Evolutionary conservation across 1,284 basidiomycete genomes (phyloP).

Genomic region (Volvariella surrecta): DNA sequence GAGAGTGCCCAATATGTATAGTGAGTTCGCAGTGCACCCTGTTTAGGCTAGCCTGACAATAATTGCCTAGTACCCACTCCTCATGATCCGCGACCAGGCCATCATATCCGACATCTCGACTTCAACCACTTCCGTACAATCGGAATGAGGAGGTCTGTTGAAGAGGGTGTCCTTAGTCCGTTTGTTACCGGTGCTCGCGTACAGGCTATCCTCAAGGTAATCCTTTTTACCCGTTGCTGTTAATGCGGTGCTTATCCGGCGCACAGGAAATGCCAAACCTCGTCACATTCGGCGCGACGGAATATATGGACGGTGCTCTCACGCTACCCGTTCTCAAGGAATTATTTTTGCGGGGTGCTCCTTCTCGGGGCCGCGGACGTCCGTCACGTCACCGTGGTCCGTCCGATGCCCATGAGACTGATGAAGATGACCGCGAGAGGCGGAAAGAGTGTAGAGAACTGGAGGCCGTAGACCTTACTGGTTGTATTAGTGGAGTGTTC

Average conservation of each 20-base stretch:
- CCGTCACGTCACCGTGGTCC: conserved; percentile 59
- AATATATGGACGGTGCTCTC: conserved; percentile 92
- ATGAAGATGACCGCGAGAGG: conserved; percentile 68
- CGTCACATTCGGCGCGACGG: conserved; percentile 81
- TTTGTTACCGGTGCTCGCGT: conserved; percentile 91
- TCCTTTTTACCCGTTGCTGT: conserved; percentile 13
- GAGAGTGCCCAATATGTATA: conserved; percentile 59
- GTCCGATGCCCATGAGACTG: conserved; percentile 40
- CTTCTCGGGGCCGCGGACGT: conserved; percentile 59
- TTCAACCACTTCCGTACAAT: conserved; percentile 95
- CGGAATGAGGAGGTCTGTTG: conserved; percentile 87
- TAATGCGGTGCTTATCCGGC: conserved; percentile 6
- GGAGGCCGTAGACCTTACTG: conserved; percentile 88
- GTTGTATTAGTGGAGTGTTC: conserved; percentile 88
- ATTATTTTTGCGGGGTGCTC: conserved; percentile 73
- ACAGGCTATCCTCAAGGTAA: conserved; percentile 73
- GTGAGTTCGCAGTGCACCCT: conserved; percentile 28
- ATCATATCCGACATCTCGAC: conserved; percentile 71
- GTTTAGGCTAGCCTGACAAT: conserved; percentile 7
- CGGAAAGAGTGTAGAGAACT: conserved; percentile 73
- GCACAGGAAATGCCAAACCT: conserved; percentile 79
- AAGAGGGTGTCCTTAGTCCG: conserved; percentile 81
- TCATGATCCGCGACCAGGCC: conserved; percentile 68
- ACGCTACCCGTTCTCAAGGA: conserved; percentile 78
- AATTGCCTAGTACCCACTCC: conserved; percentile 51